Evolutionary conservation across 2,329 filamentous ascomycete species (phyloP).

Genomic region (Colletotrichum camelliae): DNA sequence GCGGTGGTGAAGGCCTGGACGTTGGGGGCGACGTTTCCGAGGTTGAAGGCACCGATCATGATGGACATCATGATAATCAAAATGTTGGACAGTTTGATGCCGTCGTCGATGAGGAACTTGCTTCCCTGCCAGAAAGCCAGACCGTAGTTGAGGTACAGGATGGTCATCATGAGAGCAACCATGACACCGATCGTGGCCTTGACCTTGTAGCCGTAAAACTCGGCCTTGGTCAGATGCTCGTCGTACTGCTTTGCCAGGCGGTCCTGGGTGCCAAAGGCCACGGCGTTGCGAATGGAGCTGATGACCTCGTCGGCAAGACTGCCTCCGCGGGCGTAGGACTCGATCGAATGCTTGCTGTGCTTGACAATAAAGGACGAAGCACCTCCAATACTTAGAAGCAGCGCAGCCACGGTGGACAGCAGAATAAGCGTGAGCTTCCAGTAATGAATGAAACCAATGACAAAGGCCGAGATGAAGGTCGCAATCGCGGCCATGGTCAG

Average conservation of each 20-base stretch:
- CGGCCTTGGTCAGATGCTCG: constrained; percentile 72
- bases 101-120: constrained; percentile 71
- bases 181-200: constrained; percentile 78
- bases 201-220: constrained; percentile 77
- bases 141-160: constrained; percentile 87
- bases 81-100: constrained; percentile 72
- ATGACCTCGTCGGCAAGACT: constrained; percentile 94
- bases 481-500: constrained; percentile 78
- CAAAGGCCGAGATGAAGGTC: constrained; percentile 86
- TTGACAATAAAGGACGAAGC: constrained; percentile 79
- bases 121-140: constrained; percentile 90
- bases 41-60: constrained; percentile 90
- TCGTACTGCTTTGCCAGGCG: constrained; percentile 91
- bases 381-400: constrained; percentile 77
- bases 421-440: constrained; percentile 95
- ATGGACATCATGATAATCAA: constrained; percentile 88
- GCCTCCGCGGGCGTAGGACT: constrained; percentile 83
- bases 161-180: constrained; percentile 82
- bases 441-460: constrained; percentile 89
- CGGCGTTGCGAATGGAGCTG: constrained; percentile 89
- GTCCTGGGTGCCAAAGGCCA: constrained; percentile 92
- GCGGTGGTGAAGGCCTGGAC: constrained; percentile 85
- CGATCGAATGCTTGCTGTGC: constrained; percentile 78
- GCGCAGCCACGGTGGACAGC: constrained; percentile 78
- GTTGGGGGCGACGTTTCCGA: constrained; percentile 88